Conservation (phyloP, 257 asterid species). For the Scutellaria barbata region DNA sequence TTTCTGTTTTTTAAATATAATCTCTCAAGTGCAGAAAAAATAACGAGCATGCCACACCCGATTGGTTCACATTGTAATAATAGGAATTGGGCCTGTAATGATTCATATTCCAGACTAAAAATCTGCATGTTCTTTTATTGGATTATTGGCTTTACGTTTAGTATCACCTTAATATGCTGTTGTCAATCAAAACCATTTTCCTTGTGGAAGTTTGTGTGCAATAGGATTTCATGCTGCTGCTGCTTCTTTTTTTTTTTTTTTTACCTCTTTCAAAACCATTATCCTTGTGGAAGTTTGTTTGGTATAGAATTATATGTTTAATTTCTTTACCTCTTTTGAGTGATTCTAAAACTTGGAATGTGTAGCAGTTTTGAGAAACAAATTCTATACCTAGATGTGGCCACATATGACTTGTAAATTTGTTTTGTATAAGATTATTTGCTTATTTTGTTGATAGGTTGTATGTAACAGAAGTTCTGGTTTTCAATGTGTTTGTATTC, state of each 20-base stretch:
- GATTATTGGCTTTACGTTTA: background rate
- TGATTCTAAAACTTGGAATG: background rate
- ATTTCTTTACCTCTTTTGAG: background rate
- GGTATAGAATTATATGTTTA: background rate
- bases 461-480: background rate
- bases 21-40: background rate
- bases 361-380: background rate
- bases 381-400: background rate
- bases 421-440: background rate
- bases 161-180: conserved; percentile 12
- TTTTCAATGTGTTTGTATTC: background rate
- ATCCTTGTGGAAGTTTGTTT: background rate
- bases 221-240: background rate
- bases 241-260: background rate
- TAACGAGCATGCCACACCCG: background rate
- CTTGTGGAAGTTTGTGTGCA: background rate
- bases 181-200: background rate
- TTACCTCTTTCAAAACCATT: background rate
- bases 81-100: background rate
- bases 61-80: background rate
- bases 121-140: conserved; percentile 9
- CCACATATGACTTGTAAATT: background rate
- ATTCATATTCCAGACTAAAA: background rate
- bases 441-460: conserved; percentile 10
- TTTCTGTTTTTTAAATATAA: no score